These are phyloP conservation scores for Starmera caribaea DNA, from an alignment of 805 yeast species.

Conservation along the genomic window DNA sequence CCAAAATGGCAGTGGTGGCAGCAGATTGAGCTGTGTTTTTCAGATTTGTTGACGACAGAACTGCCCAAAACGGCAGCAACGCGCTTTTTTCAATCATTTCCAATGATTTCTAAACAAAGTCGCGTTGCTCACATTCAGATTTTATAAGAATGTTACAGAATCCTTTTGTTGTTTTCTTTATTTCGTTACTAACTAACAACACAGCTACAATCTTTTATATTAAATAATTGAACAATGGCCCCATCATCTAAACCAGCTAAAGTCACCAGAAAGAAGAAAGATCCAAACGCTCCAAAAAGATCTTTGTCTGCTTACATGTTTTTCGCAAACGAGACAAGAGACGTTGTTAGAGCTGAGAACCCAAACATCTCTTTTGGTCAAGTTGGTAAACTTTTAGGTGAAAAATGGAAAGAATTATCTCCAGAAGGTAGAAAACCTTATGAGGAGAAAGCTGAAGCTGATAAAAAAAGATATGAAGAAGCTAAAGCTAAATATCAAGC, in stretches of 20 bases:
- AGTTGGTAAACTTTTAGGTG: slow-evolving; percentile 92
- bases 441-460: slow-evolving; percentile 88
- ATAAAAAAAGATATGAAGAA: slow-evolving; percentile 95
- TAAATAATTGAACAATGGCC: no score
- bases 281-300: slow-evolving; percentile 99
- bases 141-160: not conserved
- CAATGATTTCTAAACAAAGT: no score
- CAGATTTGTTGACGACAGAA: no score
- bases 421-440: slow-evolving; percentile 83
- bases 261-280: slow-evolving; percentile 42
- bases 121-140: no score
- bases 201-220: no score
- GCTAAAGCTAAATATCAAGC: slow-evolving; percentile 75
- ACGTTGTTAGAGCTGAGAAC: slow-evolving; percentile 88
- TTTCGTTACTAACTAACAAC: slow-evolving; percentile 3
- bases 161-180: not conserved
- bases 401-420: slow-evolving; percentile 87
- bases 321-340: slow-evolving; percentile 97
- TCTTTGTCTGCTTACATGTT: slow-evolving; percentile 97
- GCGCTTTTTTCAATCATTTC: no score
- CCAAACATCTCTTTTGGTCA: slow-evolving; percentile 95
- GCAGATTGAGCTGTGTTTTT: no score
- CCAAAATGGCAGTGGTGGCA: no score
- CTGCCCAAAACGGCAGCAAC: no score
- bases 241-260: slow-evolving; percentile 27